A percentile compares a stretch with the other conserved stretches of the same genome.
phyloP scores from a whole-genome alignment of 148 eudicot genomes.

The Amaranthus cruentus region DNA sequence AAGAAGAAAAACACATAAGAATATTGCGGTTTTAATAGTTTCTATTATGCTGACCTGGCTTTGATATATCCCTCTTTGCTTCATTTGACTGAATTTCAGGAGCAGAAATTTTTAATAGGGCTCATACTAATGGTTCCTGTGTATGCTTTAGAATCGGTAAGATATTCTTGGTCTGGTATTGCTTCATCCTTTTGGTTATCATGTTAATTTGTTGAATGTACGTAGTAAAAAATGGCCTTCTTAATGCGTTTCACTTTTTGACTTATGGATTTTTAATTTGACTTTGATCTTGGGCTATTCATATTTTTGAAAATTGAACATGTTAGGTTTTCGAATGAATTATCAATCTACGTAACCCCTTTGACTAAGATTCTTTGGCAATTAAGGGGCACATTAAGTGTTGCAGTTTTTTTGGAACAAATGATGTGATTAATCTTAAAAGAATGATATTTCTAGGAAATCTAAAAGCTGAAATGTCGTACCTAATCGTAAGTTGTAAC shows the following conservation, averaged over 20 bases:
- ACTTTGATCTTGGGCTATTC: background rate
- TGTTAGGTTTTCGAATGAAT: too few species aligned
- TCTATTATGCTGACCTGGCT: background rate
- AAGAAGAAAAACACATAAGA: background rate
- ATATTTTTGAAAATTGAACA: background rate
- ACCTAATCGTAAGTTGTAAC: too few species aligned
- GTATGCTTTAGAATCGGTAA: constrained; percentile 94
- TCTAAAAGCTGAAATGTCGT: too few species aligned
- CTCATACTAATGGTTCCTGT: constrained; percentile 98
- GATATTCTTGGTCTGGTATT: constrained; percentile 16
- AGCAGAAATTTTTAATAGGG: constrained; percentile 92
- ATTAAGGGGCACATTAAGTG: too few species aligned
- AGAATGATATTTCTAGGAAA: too few species aligned
- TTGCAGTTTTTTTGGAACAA: too few species aligned
- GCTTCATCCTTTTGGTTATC: constrained; percentile 5
- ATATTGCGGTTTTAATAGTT: background rate
- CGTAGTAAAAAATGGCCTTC: background rate
- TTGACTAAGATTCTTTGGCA: too few species aligned
- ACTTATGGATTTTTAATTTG: background rate
- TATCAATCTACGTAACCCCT: too few species aligned
- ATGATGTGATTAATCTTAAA: too few species aligned
- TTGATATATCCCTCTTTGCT: background rate
- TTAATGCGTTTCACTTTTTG: background rate
- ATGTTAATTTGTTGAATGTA: background rate
- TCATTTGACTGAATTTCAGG: constrained; percentile 49